Percentiles rank a stretch among this genome's conserved stretches.
phyloP scores from a whole-genome alignment of 805 yeast species.

The Starmerella cellae region DNA sequence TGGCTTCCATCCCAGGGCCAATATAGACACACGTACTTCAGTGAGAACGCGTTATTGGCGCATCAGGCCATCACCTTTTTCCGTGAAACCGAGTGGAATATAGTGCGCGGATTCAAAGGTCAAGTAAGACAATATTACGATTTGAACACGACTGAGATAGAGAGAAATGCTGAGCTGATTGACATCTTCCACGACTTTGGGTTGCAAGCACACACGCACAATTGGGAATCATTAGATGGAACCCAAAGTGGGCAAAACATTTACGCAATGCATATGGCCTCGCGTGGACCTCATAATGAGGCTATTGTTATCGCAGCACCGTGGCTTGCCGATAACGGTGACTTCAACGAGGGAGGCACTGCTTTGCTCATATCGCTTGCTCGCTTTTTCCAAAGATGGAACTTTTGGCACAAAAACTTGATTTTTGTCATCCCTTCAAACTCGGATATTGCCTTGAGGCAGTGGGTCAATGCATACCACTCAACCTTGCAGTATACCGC shows the following conservation, averaged over 20 bases:
- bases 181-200: constrained; percentile 63
- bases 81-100: constrained; percentile 89
- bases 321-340: constrained; percentile 57
- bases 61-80: constrained; percentile 87
- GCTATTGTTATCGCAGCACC: constrained; percentile 86
- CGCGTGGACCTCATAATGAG: constrained; percentile 92
- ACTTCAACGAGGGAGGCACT: constrained; percentile 66
- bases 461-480: constrained; percentile 94
- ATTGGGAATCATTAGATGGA: constrained; percentile 23
- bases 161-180: constrained; percentile 31
- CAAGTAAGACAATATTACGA: constrained; percentile 35
- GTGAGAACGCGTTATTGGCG: constrained; percentile 95
- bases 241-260: constrained; percentile 18
- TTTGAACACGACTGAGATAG: constrained; percentile 12
- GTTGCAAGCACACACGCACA: constrained; percentile 40
- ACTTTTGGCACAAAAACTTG: constrained; percentile 91
- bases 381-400: constrained; percentile 69
- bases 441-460: constrained; percentile 50
- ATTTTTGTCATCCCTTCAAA: constrained; percentile 73
- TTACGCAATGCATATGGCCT: constrained; percentile 80
- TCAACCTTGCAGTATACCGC: constrained; percentile 73
- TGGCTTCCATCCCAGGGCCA: constrained; percentile 69
- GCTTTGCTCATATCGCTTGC: constrained; percentile 61
- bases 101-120: constrained; percentile 69
- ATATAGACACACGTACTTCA: constrained; percentile 68